Evolutionary conservation across 441 rosid species (phyloP).

Genomic region (Croton laevigatus): DNA sequence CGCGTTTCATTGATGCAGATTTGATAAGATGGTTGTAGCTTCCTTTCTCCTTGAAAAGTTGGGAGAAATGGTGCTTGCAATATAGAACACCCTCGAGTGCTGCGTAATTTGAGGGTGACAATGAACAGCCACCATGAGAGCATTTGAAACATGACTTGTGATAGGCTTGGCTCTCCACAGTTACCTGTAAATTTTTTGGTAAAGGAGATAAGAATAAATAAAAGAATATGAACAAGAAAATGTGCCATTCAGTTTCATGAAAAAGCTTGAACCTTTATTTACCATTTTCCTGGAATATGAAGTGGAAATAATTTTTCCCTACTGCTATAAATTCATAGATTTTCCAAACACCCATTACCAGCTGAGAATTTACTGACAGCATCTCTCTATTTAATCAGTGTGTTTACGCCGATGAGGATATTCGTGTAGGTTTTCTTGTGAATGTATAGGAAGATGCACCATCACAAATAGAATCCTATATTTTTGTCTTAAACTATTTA

Average conservation of each 20-base stretch:
- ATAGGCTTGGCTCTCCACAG: slow-evolving; percentile 84
- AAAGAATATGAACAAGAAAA: neutral
- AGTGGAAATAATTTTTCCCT: neutral
- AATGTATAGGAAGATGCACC: neutral
- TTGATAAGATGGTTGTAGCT: slow-evolving; percentile 89
- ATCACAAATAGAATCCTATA: neutral
- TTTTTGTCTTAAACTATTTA: neutral
- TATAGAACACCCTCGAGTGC: slow-evolving; percentile 91
- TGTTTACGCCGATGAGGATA: neutral
- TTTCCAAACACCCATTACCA: neutral
- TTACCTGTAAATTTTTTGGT: slow-evolving; percentile 46
- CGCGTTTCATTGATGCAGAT: slow-evolving; percentile 74
- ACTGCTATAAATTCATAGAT: neutral
- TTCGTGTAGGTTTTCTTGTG: neutral
- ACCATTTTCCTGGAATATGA: neutral
- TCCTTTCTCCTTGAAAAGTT: slow-evolving; percentile 96
- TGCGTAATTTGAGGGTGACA: slow-evolving; percentile 89
- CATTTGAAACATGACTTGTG: slow-evolving; percentile 98
- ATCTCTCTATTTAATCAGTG: neutral
- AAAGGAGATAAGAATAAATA: neutral
- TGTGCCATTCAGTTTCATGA: neutral
- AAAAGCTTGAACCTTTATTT: neutral
- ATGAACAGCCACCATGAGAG: slow-evolving; percentile 89
- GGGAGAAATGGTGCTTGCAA: slow-evolving; percentile 94
- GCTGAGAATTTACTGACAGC: neutral